Percentiles rank a stretch among this genome's conserved stretches.
These are phyloP conservation scores for Lactarius psammicola DNA, from an alignment of 768 basidiomycete species.

Conservation along the genomic window DNA sequence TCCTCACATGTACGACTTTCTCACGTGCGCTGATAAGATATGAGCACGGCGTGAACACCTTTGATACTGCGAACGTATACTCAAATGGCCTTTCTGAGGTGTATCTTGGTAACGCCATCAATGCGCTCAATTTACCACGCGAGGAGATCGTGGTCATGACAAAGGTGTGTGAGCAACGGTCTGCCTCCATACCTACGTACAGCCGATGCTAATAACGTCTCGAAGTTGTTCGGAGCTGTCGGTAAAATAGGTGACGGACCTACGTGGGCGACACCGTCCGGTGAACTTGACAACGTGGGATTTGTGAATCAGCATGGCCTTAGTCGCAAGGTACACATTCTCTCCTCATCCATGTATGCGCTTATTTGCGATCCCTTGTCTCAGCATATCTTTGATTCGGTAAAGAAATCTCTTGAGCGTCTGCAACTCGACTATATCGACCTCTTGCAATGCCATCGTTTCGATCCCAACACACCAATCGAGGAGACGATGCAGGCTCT, in stretches of 20 bases:
- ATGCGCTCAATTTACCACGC: constrained; percentile 39
- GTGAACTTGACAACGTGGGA: constrained; percentile 32
- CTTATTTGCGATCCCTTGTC: background rate
- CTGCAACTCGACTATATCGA: constrained; percentile 78
- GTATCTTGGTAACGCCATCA: constrained; percentile 43
- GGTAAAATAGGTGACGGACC: background rate
- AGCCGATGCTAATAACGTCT: background rate
- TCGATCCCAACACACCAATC: constrained; percentile 38
- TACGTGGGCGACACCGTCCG: background rate
- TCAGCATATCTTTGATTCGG: constrained; percentile 70
- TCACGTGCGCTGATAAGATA: constrained; percentile 36
- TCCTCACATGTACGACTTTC: constrained; percentile 24
- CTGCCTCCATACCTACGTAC: background rate
- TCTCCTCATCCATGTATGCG: background rate
- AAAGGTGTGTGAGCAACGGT: constrained; percentile 34
- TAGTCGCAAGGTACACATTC: constrained; percentile 36
- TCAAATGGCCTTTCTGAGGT: constrained; percentile 37
- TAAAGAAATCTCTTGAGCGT: constrained; percentile 63
- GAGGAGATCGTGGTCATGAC: constrained; percentile 46
- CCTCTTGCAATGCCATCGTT: constrained; percentile 55
- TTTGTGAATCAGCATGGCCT: constrained; percentile 41
- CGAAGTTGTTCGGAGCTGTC: constrained; percentile 14
- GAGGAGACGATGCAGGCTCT: constrained; percentile 38
- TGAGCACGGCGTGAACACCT: constrained; percentile 63
- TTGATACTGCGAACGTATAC: constrained; percentile 52